Percentiles rank a stretch among this genome's conserved stretches.
phyloP scores from a whole-genome alignment of 139 green algal species.

The Coelastrella sp. region DNA sequence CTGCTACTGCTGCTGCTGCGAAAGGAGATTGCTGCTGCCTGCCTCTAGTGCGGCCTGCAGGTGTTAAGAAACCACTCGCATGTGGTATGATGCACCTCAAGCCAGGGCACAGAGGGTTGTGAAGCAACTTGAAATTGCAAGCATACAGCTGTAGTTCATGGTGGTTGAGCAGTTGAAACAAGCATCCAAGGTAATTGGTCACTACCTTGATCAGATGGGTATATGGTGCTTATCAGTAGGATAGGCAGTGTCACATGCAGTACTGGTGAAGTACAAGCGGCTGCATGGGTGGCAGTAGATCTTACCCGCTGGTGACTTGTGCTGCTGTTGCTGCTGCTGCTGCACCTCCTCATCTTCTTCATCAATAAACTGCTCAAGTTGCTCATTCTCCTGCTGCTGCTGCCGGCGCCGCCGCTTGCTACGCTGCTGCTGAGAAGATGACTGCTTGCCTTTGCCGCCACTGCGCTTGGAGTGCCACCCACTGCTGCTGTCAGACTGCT shows the following conservation, averaged over 20 bases:
- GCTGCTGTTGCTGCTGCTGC: background rate
- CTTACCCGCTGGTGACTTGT: background rate
- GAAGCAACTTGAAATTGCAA: background rate
- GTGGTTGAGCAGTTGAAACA: too few relatives aligned
- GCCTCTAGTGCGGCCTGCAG: background rate
- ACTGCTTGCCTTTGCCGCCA: background rate
- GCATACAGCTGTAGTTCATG: too few relatives aligned
- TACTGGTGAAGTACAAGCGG: background rate
- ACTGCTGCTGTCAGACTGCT: background rate
- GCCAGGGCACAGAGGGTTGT: background rate
- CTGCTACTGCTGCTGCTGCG: background rate
- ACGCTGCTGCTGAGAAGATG: background rate
- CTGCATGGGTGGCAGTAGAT: background rate
- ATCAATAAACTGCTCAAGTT: conserved; percentile 13
- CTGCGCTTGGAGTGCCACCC: conserved; percentile 31
- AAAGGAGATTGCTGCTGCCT: background rate
- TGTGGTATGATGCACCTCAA: too few relatives aligned
- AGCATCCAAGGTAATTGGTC: too few relatives aligned
- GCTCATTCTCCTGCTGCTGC: background rate
- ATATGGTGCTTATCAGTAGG: too few relatives aligned
- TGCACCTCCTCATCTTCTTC: conserved; percentile 7
- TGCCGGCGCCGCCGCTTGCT: background rate
- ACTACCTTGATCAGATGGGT: too few relatives aligned
- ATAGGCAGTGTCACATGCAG: too few relatives aligned
- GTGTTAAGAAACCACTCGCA: background rate